These are phyloP conservation scores for Millerozyma acaciae DNA, from an alignment of 805 yeast genomes.

Conservation along the genomic window DNA sequence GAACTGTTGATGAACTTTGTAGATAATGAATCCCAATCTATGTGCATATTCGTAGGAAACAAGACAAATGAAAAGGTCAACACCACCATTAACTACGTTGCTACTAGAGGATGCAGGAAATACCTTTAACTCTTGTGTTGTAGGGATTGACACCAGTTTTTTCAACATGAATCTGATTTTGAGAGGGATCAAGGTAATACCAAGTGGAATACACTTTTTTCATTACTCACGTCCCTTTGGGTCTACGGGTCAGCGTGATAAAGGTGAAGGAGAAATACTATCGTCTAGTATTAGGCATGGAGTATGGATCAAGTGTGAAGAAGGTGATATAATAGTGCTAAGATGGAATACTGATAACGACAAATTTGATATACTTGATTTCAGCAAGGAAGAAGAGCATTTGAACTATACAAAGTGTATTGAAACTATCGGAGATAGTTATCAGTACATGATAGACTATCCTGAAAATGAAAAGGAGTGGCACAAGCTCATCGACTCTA, in stretches of 20 bases:
- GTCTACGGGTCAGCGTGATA: constrained; percentile 1
- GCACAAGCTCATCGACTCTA: constrained; percentile 10
- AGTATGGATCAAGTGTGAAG: constrained; percentile 38
- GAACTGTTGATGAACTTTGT: too few relatives aligned
- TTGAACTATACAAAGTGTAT: constrained; percentile 22
- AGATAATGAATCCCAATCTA: too few relatives aligned
- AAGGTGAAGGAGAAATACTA: not conserved
- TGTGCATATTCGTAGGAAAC: too few relatives aligned
- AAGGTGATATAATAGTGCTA: constrained; percentile 28
- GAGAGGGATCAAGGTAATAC: constrained; percentile 50
- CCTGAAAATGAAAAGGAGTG: constrained; percentile 22
- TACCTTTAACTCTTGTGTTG: constrained; percentile 15
- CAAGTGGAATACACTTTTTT: constrained; percentile 50
- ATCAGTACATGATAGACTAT: constrained; percentile 34
- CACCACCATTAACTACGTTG: too few relatives aligned
- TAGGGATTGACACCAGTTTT: constrained; percentile 50
- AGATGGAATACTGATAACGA: constrained; percentile 31
- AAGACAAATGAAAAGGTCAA: too few relatives aligned
- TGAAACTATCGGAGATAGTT: constrained; percentile 22
- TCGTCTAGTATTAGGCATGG: constrained; percentile 26
- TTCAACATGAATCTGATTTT: constrained; percentile 38
- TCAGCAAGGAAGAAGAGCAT: constrained; percentile 20
- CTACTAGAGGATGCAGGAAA: constrained; percentile 10
- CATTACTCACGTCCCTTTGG: constrained; percentile 43
- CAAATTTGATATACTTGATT: constrained; percentile 12